Evolutionary conservation across 768 basidiomycete genomes (phyloP).

Genomic region (Suillus cothurnatus): DNA sequence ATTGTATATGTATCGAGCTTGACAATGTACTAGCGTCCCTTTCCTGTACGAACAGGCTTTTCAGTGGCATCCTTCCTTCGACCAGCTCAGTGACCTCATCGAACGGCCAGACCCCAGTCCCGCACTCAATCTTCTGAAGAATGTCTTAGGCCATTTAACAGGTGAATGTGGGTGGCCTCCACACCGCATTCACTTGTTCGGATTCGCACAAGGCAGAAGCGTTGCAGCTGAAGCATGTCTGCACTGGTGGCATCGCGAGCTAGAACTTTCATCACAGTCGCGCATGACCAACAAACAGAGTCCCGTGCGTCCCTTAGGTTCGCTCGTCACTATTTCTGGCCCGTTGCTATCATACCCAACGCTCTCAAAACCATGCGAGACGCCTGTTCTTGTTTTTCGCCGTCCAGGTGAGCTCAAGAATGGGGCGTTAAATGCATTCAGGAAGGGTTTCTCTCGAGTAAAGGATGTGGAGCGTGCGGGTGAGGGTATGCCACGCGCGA

Average conservation of each 20-base stretch:
- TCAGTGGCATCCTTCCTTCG: slow-evolving; percentile 88
- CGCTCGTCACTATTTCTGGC: slow-evolving; percentile 69
- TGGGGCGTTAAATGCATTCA: slow-evolving; percentile 53
- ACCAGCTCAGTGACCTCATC: slow-evolving; percentile 73
- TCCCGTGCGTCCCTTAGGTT: slow-evolving; percentile 49
- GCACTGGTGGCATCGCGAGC: slow-evolving; percentile 51
- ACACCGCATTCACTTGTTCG: slow-evolving; percentile 79
- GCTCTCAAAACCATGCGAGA: slow-evolving; percentile 48
- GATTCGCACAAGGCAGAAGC: slow-evolving; percentile 86
- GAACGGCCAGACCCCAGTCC: slow-evolving; percentile 71
- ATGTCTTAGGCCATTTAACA: slow-evolving; percentile 57
- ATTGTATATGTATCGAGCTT: background rate
- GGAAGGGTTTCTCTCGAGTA: slow-evolving; percentile 57
- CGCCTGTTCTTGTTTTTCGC: slow-evolving; percentile 63
- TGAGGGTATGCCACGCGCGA: slow-evolving; percentile 73
- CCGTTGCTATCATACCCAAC: slow-evolving; percentile 82
- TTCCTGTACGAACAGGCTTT: slow-evolving; percentile 78
- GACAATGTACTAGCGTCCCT: slow-evolving; percentile 52
- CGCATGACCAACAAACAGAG: slow-evolving; percentile 7
- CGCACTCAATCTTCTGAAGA: slow-evolving; percentile 57
- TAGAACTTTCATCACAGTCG: slow-evolving; percentile 8
- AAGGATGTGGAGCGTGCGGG: slow-evolving; percentile 50
- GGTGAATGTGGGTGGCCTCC: slow-evolving; percentile 66
- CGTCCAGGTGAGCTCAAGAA: slow-evolving; percentile 48
- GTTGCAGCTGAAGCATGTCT: slow-evolving; percentile 72